phyloP scores from a whole-genome alignment of 129 eudicot species.

The Solidago caesia region DNA sequence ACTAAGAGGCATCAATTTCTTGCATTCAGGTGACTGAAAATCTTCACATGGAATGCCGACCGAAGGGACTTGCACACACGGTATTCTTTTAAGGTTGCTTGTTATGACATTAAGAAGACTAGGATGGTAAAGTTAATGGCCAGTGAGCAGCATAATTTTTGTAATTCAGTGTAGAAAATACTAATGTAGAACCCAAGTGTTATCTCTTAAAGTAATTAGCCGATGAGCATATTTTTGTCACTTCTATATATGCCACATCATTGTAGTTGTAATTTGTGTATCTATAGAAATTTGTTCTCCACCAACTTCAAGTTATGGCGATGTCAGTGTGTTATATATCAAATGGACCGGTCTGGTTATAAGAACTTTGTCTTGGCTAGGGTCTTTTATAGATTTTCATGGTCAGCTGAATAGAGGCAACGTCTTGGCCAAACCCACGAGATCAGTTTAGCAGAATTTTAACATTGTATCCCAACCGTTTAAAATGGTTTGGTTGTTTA shows the following conservation, averaged over 20 bases:
- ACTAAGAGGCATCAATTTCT: background rate
- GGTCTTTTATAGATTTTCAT: too few relatives aligned
- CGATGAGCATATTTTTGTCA: constrained; percentile 11
- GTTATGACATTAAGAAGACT: background rate
- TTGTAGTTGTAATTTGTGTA: background rate
- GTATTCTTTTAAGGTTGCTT: constrained; percentile 13
- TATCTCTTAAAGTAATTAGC: constrained; percentile 7
- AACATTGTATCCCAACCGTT: too few relatives aligned
- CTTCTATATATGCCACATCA: constrained; percentile 8
- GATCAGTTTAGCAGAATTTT: too few relatives aligned
- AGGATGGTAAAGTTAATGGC: constrained; percentile 15
- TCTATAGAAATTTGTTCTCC: background rate
- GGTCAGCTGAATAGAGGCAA: too few relatives aligned
- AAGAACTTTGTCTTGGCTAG: too few relatives aligned
- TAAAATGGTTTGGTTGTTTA: too few relatives aligned
- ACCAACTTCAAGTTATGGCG: too few relatives aligned
- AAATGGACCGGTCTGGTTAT: too few relatives aligned
- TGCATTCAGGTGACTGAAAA: constrained; percentile 1
- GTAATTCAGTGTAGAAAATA: constrained; percentile 8
- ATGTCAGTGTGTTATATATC: too few relatives aligned
- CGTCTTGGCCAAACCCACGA: too few relatives aligned
- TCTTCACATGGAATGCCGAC: background rate
- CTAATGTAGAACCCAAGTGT: constrained; percentile 3
- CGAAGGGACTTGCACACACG: too few relatives aligned
- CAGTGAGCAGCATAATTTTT: constrained; percentile 20